Base-by-base conservation (phyloP, 768 basidiomycete species). In the Bullera alba region DNA sequence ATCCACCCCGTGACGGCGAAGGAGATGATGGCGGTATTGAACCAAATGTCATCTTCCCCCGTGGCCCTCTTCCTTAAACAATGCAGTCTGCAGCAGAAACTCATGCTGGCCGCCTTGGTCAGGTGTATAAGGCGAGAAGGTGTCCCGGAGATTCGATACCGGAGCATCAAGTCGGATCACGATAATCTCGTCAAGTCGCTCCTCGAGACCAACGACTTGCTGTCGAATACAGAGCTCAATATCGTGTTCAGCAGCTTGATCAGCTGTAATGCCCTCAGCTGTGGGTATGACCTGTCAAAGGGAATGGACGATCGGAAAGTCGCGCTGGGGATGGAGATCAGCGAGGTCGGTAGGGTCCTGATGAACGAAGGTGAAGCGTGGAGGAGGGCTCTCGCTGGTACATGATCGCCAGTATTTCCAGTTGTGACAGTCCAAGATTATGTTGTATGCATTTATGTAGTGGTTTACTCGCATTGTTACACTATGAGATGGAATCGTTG, bases 31-130 rank as follows among this genome's bases (percentile, higher is more conserved):
- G 79, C 82, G 43, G 88, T 93, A 7, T 81, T 90, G 46, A 80
- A 81, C 58, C 80, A 80, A 34, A 86, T 93, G 84, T 89, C 92
- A 63, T 88, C 87, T 59, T 91, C 86, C 58, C 91, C 91, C 2
- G 88, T 84, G 0, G 85, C 87, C 3, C 83, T 83, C 14, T 95
- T 84, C 65, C 73, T 96, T 22, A 79, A 80, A 39, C 83, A 86
- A 29, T 84, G 88, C 60, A 86, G 86, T 72, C 78, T 89, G 55
- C 88, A 93, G 64, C 90, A 95, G 67, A 81, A 85, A 34, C 78
- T 92, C 41, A 84, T 95, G 83, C 77, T 96, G 16, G 85, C 84
- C 15, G 81, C 90, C 0, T 69, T 93, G 30, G 74, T 92, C 22
- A 84, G 85, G 61, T 89, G 87, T 65, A 79, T 87, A 37, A 82